Percentiles rank a stretch among this genome's conserved stretches.
phyloP scores from a whole-genome alignment of 371 early-diverging fungal species.

The Circinella umbellata region DNA sequence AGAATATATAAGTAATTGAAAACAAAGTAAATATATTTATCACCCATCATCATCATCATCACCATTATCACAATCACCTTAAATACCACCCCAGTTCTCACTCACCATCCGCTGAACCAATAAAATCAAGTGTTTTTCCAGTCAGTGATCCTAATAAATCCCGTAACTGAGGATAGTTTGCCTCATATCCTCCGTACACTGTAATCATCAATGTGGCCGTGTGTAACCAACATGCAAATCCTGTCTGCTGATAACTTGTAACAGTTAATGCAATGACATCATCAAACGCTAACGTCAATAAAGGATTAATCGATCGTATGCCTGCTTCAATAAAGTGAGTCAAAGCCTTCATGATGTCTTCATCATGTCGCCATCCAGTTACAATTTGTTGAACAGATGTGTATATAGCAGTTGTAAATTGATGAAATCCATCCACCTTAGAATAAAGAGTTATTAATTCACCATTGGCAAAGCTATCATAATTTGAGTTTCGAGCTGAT shows the following conservation, averaged over 20 bases:
- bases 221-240: conserved; percentile 61
- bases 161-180: conserved; percentile 38
- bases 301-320: conserved; percentile 54
- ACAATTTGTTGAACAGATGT: conserved; percentile 35
- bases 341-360: conserved; percentile 38
- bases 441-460: conserved; percentile 29
- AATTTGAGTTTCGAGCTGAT: conserved; percentile 30
- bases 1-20: conserved; percentile 3
- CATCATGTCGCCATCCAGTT: conserved; percentile 38
- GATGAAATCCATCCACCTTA: conserved; percentile 31
- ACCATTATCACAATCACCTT: no score
- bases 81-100: no score
- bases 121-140: conserved; percentile 53
- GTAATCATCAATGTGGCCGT: conserved; percentile 58
- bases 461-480: conserved; percentile 50
- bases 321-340: conserved; percentile 55
- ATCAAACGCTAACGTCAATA: conserved; percentile 49
- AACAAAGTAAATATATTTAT: background rate
- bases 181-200: conserved; percentile 58
- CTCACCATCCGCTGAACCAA: conserved; percentile 55
- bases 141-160: conserved; percentile 48
- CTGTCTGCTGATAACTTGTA: conserved; percentile 44
- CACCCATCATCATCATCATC: background rate
- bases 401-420: conserved; percentile 40
- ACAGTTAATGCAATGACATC: conserved; percentile 40